Evolutionary conservation across 208 protist genomes (phyloP).

Genomic region (Leishmania guyanensis): DNA sequence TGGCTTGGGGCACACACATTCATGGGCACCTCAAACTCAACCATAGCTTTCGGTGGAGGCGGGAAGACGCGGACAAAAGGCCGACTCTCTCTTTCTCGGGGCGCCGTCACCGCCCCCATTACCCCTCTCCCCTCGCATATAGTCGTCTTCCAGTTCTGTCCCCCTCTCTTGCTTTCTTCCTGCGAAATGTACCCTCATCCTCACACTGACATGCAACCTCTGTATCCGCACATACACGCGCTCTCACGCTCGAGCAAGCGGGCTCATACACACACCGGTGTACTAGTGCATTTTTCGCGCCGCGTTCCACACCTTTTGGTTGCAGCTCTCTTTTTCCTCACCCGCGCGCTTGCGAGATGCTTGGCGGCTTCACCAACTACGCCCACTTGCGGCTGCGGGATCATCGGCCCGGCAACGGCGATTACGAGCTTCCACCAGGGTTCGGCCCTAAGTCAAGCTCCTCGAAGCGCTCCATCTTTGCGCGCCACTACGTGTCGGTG

Average conservation of each 20-base stretch:
- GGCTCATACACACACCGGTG: too few species aligned
- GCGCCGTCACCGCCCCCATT: not conserved
- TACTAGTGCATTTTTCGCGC: not conserved
- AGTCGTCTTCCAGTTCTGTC: not conserved
- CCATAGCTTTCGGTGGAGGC: not conserved
- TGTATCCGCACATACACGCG: not conserved
- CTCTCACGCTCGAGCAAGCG: not conserved
- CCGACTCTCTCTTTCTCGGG: not conserved
- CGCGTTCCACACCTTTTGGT: not conserved
- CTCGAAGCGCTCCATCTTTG: constrained; percentile 50
- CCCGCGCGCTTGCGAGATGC: constrained; percentile 4
- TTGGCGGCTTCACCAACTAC: constrained; percentile 74
- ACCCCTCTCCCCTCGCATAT: not conserved
- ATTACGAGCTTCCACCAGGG: constrained; percentile 56
- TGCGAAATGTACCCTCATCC: not conserved
- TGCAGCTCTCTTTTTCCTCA: not conserved
- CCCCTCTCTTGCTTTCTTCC: not conserved
- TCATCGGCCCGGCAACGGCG: constrained; percentile 62
- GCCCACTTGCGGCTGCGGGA: constrained; percentile 79
- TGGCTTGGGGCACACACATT: not conserved
- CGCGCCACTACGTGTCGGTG: constrained; percentile 18
- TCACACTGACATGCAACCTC: not conserved
- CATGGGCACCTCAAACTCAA: not conserved
- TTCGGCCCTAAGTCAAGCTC: constrained; percentile 45
- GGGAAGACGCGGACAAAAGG: not conserved